Percentiles rank a stretch among this genome's conserved stretches.
Conservation (phyloP, 2,329 filamentous ascomycete species). For the Colletotrichum magnum region DNA sequence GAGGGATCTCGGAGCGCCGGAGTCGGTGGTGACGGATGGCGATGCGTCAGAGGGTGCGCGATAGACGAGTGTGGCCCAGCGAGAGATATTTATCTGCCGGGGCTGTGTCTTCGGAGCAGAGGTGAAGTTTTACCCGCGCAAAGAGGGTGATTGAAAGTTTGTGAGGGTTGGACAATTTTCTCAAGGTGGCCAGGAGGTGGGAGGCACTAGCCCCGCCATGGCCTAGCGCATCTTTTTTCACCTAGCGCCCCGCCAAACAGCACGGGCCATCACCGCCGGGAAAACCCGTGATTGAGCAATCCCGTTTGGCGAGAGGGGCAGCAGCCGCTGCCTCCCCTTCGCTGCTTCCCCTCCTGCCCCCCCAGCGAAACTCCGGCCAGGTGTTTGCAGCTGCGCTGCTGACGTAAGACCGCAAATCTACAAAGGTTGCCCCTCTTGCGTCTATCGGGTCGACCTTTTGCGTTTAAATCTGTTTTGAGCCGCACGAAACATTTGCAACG, state of each 20-base stretch:
- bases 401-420: too few relatives aligned
- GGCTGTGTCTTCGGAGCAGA: constrained; percentile 56
- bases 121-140: constrained; percentile 59
- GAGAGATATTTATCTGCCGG: constrained; percentile 45
- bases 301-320: constrained; percentile 28
- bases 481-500: constrained; percentile 30
- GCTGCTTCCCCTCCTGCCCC: neutral
- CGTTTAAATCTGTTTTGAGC: constrained; percentile 28
- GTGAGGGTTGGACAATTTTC: constrained; percentile 63
- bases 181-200: constrained; percentile 54
- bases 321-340: neutral
- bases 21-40: constrained; percentile 39
- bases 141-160: constrained; percentile 53
- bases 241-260: constrained; percentile 38
- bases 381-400: neutral
- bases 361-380: neutral
- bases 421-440: constrained; percentile 11
- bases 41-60: constrained; percentile 50
- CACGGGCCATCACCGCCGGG: constrained; percentile 23
- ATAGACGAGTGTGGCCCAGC: constrained; percentile 49
- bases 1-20: constrained; percentile 12
- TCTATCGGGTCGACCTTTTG: constrained; percentile 13
- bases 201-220: constrained; percentile 53
- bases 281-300: constrained; percentile 42
- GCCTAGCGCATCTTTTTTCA: constrained; percentile 33